These are phyloP conservation scores for Dactylellina drechsleri DNA, from an alignment of 2,329 filamentous ascomycete genomes.

Conservation along the genomic window DNA sequence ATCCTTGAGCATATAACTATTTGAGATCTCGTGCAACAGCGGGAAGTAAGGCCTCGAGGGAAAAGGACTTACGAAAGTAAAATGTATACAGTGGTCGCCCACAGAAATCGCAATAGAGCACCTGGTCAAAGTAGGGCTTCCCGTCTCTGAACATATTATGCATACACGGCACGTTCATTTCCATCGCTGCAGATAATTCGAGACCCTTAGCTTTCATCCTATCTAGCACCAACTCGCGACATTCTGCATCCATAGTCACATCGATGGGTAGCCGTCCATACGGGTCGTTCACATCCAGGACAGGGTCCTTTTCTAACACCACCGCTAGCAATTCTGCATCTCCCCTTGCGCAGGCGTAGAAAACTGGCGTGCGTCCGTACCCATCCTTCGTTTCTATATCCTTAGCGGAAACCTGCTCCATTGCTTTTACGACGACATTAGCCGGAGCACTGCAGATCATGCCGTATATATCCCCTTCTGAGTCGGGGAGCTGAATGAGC, in stretches of 20 bases:
- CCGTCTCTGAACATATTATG: background rate
- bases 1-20: background rate
- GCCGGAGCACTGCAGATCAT: background rate
- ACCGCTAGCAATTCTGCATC: background rate
- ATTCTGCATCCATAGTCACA: constrained; percentile 12
- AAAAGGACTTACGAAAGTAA: constrained; percentile 28
- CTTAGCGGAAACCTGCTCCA: background rate
- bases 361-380: constrained; percentile 3
- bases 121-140: background rate
- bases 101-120: constrained; percentile 17
- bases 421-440: background rate
- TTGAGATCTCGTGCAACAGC: background rate
- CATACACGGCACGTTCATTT: background rate
- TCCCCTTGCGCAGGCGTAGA: constrained; percentile 15
- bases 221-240: constrained; percentile 10
- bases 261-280: constrained; percentile 19
- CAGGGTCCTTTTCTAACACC: background rate
- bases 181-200: constrained; percentile 5
- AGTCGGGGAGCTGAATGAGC: background rate
- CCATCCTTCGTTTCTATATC: constrained; percentile 12
- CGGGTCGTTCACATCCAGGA: constrained; percentile 6
- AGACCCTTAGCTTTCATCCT: constrained; percentile 21
- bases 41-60: background rate
- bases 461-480: background rate
- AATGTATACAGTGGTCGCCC: background rate